phyloP scores from a whole-genome alignment of 176 grass and related monocot species.

The Sorghum bicolor region DNA sequence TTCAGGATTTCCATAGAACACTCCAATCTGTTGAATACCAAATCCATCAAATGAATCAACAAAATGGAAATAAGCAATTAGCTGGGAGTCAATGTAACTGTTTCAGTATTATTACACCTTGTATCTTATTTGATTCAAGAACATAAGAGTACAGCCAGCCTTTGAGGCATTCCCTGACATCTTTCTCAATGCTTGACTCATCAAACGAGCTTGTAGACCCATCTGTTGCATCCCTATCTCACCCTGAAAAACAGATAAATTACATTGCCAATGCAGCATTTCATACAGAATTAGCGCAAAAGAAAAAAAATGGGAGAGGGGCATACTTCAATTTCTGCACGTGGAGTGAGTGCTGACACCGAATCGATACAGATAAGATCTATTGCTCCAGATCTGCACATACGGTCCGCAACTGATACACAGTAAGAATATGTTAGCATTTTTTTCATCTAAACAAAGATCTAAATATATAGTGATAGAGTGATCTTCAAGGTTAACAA shows the following conservation, averaged over 20 bases:
- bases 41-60: constrained; percentile 21
- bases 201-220: constrained; percentile 94
- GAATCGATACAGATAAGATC: constrained; percentile 98
- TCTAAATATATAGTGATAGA: neutral
- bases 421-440: constrained; percentile 35
- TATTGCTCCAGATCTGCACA: constrained; percentile 97
- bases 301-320: neutral
- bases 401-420: constrained; percentile 88
- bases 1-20: constrained; percentile 99
- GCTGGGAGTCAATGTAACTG: constrained; percentile 9
- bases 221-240: constrained; percentile 99
- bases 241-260: constrained; percentile 48
- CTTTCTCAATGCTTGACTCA: constrained; percentile 99
- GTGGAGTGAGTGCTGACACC: constrained; percentile 94
- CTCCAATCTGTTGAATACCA: constrained; percentile 69
- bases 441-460: neutral
- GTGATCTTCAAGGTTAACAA: neutral
- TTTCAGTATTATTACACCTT: constrained; percentile 47
- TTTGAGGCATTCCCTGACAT: constrained; percentile 99
- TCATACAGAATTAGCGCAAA: neutral
- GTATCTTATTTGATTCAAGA: constrained; percentile 99
- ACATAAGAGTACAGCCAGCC: constrained; percentile 98
- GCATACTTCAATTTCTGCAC: constrained; percentile 91
- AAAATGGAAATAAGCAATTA: constrained; percentile 22
- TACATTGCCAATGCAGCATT: constrained; percentile 2